Evolutionary conservation across 345 rosid species (phyloP), one percentile per base, ranked within the genome.

Genomic region (Aurinia saxatilis): DNA sequence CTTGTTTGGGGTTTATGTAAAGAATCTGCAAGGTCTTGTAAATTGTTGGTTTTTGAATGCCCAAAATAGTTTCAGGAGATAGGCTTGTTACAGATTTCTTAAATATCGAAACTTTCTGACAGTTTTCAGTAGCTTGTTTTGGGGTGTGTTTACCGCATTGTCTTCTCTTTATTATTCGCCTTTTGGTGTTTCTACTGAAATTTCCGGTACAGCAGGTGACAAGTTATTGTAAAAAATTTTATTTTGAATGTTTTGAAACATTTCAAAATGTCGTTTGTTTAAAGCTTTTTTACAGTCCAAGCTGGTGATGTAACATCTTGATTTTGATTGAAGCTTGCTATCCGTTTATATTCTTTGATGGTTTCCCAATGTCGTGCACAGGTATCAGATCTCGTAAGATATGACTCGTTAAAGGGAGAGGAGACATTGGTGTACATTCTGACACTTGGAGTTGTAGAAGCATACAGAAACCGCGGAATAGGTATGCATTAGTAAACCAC

Each of bases 361-460:
- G 44, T 27, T 47, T 39, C 48, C 23, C 25, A 1, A 25, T 34
- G 48, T 23, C 34, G 42, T n/a, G 35, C 37, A 71, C 90, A 93
- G 99, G 79, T 93, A 67, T 82, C 81, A 60, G 99, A 93, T 78
- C 72, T 84, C 71, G 79, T 90, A 33, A 78, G 86, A 50, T 80
- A 80, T 76, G 85, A 84, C 55, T 78, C 96, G 6, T 72, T 77
- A 2, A 86, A 78, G 57, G 72, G 85, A 46, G 95, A 90, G 52
- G 93, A 86, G 72, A 85, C 87, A 46, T 73, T 93, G 46, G 84
- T 93, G 67, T 93, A 90, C 70, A 79, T 90, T 75, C 51, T 93
- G 64, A 93, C 97, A 10, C 85, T 93, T 55, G 99, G 99, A 76
- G 96, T 93, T 35, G 77, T 84, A 18, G 95, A 87, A 57, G 55